phyloP scores from a whole-genome alignment of 2,329 filamentous ascomycete genomes.

The Huntiella savannae region DNA sequence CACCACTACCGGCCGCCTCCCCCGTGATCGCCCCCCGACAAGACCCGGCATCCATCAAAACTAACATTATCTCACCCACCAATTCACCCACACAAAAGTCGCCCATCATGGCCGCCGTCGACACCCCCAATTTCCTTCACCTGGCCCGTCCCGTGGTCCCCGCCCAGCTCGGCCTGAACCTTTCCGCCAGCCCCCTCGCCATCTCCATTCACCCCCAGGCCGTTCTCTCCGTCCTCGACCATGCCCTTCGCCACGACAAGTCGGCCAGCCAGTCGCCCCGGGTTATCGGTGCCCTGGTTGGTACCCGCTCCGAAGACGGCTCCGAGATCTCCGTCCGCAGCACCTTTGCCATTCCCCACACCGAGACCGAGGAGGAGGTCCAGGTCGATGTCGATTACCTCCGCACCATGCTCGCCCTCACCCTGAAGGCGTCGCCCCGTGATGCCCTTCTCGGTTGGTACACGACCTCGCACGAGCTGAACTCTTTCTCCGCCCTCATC shows the following conservation, averaged over 20 bases:
- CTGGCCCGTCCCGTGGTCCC: slow-evolving; percentile 83
- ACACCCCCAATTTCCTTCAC: slow-evolving; percentile 77
- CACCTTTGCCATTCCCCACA: slow-evolving; percentile 95
- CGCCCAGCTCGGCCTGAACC: slow-evolving; percentile 56
- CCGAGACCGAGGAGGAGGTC: slow-evolving; percentile 91
- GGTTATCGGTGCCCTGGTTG: slow-evolving; percentile 90
- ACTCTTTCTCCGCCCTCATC: slow-evolving; percentile 95
- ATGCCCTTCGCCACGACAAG: slow-evolving; percentile 72
- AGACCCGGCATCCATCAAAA: neutral
- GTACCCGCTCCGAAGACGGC: slow-evolving; percentile 86
- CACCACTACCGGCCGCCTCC: neutral
- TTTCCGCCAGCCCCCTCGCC: slow-evolving; percentile 75
- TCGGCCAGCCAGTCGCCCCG: slow-evolving; percentile 67
- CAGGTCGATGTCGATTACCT: slow-evolving; percentile 99
- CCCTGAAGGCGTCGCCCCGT: slow-evolving; percentile 82
- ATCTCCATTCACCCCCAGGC: slow-evolving; percentile 90
- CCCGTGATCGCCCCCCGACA: neutral
- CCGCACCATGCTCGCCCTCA: slow-evolving; percentile 94
- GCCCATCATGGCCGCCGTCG: slow-evolving; percentile 50
- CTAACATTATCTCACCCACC: neutral
- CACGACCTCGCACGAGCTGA: slow-evolving; percentile 87
- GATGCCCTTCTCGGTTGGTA: slow-evolving; percentile 97
- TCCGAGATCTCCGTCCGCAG: slow-evolving; percentile 90
- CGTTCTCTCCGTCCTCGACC: slow-evolving; percentile 68
- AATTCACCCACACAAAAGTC: slow-evolving; percentile 49